Conservation (phyloP, 768 basidiomycete species). For the Exidia glandulosa region DNA sequence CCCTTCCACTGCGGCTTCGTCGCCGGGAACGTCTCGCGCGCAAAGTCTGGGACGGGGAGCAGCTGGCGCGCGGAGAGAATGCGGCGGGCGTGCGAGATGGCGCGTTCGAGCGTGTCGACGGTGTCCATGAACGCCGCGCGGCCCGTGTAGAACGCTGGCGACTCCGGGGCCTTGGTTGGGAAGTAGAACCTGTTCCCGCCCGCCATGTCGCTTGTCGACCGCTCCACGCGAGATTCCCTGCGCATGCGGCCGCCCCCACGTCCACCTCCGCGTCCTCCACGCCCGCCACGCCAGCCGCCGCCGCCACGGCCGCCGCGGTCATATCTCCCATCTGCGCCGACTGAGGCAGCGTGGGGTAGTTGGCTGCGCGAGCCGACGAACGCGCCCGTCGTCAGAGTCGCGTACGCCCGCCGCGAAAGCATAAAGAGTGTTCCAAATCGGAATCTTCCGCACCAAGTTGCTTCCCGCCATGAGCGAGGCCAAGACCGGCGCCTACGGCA, state of each 20-base stretch:
- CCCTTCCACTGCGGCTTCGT: conserved; percentile 60
- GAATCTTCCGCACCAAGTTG: background rate
- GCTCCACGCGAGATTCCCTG: background rate
- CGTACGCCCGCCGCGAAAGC: background rate
- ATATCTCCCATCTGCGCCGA: too few species aligned
- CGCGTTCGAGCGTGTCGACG: conserved; percentile 51
- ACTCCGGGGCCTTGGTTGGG: conserved; percentile 11
- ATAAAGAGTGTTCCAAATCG: background rate
- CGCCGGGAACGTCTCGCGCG: conserved; percentile 44
- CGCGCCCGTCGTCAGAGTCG: background rate
- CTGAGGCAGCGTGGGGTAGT: too few species aligned
- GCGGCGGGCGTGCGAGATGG: conserved; percentile 43
- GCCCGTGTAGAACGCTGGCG: conserved; percentile 78
- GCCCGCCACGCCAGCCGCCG: background rate
- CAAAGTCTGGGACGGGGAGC: conserved; percentile 67
- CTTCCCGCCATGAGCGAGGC: background rate
- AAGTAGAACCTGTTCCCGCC: background rate
- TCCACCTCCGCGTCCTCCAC: background rate
- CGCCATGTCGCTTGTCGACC: background rate
- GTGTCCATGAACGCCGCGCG: conserved; percentile 66
- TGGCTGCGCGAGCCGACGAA: background rate
- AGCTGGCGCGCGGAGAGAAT: conserved; percentile 57
- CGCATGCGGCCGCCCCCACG: background rate
- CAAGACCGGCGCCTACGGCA: background rate
- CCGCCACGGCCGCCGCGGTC: background rate